Base-by-base conservation (phyloP, 2,329 filamentous ascomycete genomes). In the Akanthomyces muscarius region DNA sequence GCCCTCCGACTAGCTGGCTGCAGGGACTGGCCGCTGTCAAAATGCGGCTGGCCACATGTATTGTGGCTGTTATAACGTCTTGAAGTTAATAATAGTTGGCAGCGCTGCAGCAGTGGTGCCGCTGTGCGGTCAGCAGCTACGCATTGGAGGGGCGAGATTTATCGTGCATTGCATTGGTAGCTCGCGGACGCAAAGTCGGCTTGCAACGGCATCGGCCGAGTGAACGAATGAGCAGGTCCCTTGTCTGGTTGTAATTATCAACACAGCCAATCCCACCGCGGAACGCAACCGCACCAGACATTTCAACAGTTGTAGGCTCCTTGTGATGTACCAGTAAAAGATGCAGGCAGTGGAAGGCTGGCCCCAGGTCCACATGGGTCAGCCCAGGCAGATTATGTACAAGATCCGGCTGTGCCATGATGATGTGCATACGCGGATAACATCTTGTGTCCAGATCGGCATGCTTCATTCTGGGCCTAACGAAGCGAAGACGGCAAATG, bases 371-470 rank as follows among this genome's bases (percentile, higher is more conserved):
- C 57, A 60, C 57, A 60, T 60, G 23, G 57, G 36, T 52, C 57
- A 60, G 57, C 57, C 45, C 47, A 60, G 28, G 47, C 47, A 52
- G 57, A 52, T 52, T 51, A 52, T 60, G 57, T 48, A 60, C 57
- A 52, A 52, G 57, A 60, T 60, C 47, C 47, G 47, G 57, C 36
- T 50, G 57, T 52, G 57, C 38, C 47, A 16, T 52, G 57, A 60
- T 60, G 57, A 51, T 52, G 57, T 60, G 57, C 57, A 60, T 60
- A 52, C 33, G 45, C 30, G 33, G 57, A 52, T 51, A 52, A 36
- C 47, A 60, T 60, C 57, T 60, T 60, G 47, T 60, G 57, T 48
- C 47, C 47, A 52, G 57, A 60, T 60, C 57, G 57, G 57, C 25
- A 41, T 50, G 33, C n/a, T 38, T 47, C 44, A 23, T 10, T 28